Percentiles rank a stretch among this genome's conserved stretches.
phyloP scores from a whole-genome alignment of 768 basidiomycete genomes.

The Leccinum imitatum region DNA sequence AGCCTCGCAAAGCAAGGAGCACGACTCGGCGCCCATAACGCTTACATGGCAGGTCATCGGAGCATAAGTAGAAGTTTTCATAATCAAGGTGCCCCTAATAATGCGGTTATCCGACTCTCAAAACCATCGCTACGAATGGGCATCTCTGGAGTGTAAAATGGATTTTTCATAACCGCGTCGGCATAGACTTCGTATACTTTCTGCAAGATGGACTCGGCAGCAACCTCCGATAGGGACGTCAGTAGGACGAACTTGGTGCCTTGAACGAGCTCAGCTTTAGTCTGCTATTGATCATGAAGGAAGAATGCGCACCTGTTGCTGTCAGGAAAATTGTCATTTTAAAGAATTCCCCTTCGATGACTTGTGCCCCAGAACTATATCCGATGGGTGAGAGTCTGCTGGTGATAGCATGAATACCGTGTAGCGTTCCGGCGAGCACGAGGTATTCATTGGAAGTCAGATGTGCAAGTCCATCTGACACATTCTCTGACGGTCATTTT shows the following conservation, averaged over 20 bases:
- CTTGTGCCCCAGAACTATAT: slow-evolving; percentile 81
- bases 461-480: slow-evolving; percentile 83
- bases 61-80: slow-evolving; percentile 10
- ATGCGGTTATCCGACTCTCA: slow-evolving; percentile 63
- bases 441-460: slow-evolving; percentile 93
- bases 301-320: slow-evolving; percentile 63
- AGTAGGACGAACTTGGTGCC: slow-evolving; percentile 96
- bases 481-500: slow-evolving; percentile 2
- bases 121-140: slow-evolving; percentile 92
- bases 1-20: no score
- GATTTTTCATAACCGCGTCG: slow-evolving; percentile 98
- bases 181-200: slow-evolving; percentile 93
- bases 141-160: slow-evolving; percentile 99
- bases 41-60: not conserved
- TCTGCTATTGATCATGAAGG: not conserved
- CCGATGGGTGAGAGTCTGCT: slow-evolving; percentile 84
- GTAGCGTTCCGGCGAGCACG: slow-evolving; percentile 93
- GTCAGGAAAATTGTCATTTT: slow-evolving; percentile 92
- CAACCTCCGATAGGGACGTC: slow-evolving; percentile 74
- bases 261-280: slow-evolving; percentile 31
- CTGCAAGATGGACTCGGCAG: slow-evolving; percentile 69
- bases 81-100: slow-evolving; percentile 48
- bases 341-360: slow-evolving; percentile 96
- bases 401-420: slow-evolving; percentile 99
- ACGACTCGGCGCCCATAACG: no score